Conservation (phyloP, 192 early-diverging fungal species). For the Powellomyces hirtus region DNA sequence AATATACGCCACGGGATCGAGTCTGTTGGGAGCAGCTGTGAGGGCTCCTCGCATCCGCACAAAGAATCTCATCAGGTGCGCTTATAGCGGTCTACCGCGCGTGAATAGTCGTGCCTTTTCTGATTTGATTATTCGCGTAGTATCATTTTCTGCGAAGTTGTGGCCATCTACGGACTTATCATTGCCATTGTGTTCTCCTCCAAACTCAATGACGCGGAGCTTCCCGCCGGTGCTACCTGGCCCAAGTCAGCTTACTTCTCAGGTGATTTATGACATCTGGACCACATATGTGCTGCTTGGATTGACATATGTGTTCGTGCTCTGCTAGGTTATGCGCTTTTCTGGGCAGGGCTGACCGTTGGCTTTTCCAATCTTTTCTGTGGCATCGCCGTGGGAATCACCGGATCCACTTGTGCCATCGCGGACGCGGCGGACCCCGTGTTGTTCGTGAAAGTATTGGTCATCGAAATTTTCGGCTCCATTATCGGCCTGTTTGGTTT, state of each 20-base stretch:
- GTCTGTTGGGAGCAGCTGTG: slow-evolving; percentile 86
- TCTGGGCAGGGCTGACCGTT: slow-evolving; percentile 96
- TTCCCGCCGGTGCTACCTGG: slow-evolving; percentile 13
- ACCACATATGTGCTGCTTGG: too few relatives aligned
- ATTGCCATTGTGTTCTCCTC: slow-evolving; percentile 96
- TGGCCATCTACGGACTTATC: slow-evolving; percentile 98
- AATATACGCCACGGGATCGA: slow-evolving; percentile 90
- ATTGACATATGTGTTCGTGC: neutral
- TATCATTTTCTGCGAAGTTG: slow-evolving; percentile 99
- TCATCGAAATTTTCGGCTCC: slow-evolving; percentile 96
- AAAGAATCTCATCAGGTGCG: slow-evolving; percentile 90
- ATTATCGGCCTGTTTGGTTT: slow-evolving; percentile 96
- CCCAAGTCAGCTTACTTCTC: slow-evolving; percentile 67
- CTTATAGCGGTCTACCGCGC: neutral
- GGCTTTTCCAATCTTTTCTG: slow-evolving; percentile 92
- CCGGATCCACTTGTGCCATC: slow-evolving; percentile 89
- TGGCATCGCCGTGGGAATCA: slow-evolving; percentile 89
- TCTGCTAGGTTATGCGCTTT: slow-evolving; percentile 76
- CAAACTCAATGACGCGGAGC: slow-evolving; percentile 63
- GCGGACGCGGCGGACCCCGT: slow-evolving; percentile 92
- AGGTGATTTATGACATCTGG: slow-evolving; percentile 44
- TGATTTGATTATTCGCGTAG: too few relatives aligned
- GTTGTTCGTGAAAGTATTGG: slow-evolving; percentile 96
- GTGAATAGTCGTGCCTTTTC: neutral
- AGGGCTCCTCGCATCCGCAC: slow-evolving; percentile 88